Percentiles rank a stretch among this genome's conserved stretches.
Evolutionary conservation across 2,329 filamentous ascomycete genomes (phyloP).

Genomic region (Salinomyces thailandicus): DNA sequence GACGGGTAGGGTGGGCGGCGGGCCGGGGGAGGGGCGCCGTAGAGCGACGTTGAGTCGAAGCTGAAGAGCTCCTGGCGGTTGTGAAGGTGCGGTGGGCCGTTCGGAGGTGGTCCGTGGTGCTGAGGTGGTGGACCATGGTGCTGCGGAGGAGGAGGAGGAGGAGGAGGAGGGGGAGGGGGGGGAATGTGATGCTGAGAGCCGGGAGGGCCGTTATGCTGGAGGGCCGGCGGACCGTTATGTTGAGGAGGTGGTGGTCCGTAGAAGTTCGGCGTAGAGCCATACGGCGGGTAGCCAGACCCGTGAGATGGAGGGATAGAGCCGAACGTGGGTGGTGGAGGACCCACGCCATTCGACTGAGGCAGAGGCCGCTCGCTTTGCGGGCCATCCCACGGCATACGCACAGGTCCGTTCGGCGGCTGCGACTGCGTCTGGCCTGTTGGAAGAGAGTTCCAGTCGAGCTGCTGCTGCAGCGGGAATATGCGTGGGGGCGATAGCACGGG

Average conservation of each 20-base stretch:
- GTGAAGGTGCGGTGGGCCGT: no score
- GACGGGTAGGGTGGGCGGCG: slow-evolving; percentile 3
- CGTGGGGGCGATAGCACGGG: slow-evolving; percentile 16
- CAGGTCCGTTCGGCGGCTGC: slow-evolving; percentile 13
- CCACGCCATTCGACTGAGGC: slow-evolving; percentile 9
- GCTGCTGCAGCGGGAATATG: slow-evolving; percentile 16
- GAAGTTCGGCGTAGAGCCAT: slow-evolving; percentile 17
- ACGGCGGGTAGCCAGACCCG: slow-evolving; percentile 16
- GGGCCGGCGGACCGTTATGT: slow-evolving; percentile 4
- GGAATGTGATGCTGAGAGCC: slow-evolving; percentile 2
- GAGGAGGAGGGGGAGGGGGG: slow-evolving; percentile 7
- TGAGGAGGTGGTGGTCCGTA: slow-evolving; percentile 5
- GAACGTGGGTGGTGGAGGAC: slow-evolving; percentile 10
- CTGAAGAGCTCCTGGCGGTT: slow-evolving; percentile 16
- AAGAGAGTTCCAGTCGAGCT: slow-evolving; percentile 15
- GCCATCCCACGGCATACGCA: slow-evolving; percentile 20
- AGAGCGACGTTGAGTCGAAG: no score
- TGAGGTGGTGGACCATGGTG: no score
- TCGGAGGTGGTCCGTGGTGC: background rate
- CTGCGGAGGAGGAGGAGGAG: no score
- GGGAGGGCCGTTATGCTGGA: slow-evolving; percentile 1
- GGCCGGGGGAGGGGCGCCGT: slow-evolving; percentile 12
- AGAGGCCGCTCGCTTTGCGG: slow-evolving; percentile 12
- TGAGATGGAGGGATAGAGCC: slow-evolving; percentile 2
- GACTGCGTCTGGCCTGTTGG: slow-evolving; percentile 9